Conservation (phyloP, 805 yeast species). For the Barnettozyma pratensis region DNA sequence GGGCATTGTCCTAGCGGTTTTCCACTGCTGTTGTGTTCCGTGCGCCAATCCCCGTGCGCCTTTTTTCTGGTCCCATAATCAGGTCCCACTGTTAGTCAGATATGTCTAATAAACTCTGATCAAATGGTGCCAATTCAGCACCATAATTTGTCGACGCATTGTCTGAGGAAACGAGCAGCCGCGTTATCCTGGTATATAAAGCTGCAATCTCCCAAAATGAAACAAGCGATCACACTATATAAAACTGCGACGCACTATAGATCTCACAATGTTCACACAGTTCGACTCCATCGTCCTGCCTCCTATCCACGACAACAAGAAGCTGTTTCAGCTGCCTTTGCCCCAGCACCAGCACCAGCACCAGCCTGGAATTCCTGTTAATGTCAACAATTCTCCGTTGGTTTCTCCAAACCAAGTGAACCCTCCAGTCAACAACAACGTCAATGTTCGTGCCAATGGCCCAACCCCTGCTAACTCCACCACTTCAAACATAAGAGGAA, state of each 20-base stretch:
- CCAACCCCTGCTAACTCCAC: constrained; percentile 1
- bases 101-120: too few species aligned
- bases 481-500: constrained; percentile 5
- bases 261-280: constrained; percentile 3
- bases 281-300: constrained; percentile 10
- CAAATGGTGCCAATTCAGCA: too few species aligned
- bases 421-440: background rate
- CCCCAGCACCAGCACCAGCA: constrained; percentile 7
- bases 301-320: constrained; percentile 8
- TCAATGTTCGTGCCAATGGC: background rate
- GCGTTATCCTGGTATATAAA: background rate
- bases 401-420: constrained; percentile 1
- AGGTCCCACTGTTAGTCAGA: background rate
- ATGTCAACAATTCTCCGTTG: background rate
- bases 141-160: background rate
- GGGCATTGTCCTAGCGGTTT: too few species aligned
- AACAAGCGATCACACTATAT: too few species aligned
- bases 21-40: too few species aligned
- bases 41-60: background rate
- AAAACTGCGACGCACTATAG: too few species aligned
- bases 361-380: constrained; percentile 2
- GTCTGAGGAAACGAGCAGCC: background rate
- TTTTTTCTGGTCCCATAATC: background rate
- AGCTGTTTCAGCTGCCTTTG: constrained; percentile 5
- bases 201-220: background rate